Base-by-base conservation (phyloP, 2,329 filamentous ascomycete species). In the Chlorencoelia australis region DNA sequence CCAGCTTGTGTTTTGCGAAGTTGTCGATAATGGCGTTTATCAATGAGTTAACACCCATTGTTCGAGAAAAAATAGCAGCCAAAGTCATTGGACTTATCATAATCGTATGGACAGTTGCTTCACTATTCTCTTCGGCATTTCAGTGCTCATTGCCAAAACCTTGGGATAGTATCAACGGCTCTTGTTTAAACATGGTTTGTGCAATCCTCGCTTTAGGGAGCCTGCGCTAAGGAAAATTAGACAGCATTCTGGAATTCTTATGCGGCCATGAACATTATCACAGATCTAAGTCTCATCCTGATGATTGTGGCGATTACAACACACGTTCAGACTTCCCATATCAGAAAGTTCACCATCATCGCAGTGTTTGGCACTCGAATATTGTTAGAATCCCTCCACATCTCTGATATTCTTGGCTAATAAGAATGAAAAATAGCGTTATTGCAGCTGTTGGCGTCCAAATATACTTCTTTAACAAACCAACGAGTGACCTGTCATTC, bases 351-450 rank as follows among this genome's bases (percentile, higher is more conserved):
- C 24, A 18, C 20, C 1, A 17, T 41, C 7, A 37, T 41, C 15
- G n/a, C 10, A 1, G 25, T 38, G 6, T 41, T 41, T 27, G 39
- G 39, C 11, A 41, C 28, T 20, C 39, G 39, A 8, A 18, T 41
- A 18, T 37, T 21, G 39, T 41, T 4, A 30, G 37, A 7, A n/a
- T n/a, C 30, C 17, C 4, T 6, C 26, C 4, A 4, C 5, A 5
- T 28, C 8, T 4, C 26, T 9, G 8, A 13, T 4, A 11, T 15
- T 13, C 8, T 28, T 20, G 13, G 13, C 7, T 33, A 18, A 18
- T 13, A 18, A 17, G 17, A 11, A 3, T 18, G 9, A 14, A 5
- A 26, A 7, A 7, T 16, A 41, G 39, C 25, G 30, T 38, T 10
- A 25, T 41, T 31, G 18, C 30, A n/a, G 34, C 20, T 10, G 25